phyloP scores from a whole-genome alignment of 2,329 filamentous ascomycete genomes.

The Ophiosphaerella korrae region DNA sequence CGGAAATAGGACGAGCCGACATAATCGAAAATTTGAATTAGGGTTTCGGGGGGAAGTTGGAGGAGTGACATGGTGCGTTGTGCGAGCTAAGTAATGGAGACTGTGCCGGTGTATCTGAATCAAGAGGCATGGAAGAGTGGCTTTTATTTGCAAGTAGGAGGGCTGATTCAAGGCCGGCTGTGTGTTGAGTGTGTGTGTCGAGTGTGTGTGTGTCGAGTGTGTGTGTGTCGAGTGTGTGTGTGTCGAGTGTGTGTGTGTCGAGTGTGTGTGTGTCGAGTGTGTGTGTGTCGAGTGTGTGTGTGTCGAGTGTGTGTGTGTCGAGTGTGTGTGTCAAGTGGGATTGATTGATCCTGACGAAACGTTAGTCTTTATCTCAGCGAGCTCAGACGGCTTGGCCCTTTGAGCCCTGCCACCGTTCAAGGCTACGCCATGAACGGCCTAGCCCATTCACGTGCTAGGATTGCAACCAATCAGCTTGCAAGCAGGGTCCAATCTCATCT shows the following conservation, averaged over 20 bases:
- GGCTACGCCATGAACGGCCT: background rate
- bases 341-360: background rate
- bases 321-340: background rate
- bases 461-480: no score
- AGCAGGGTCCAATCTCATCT: no score
- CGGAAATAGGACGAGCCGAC: conserved; percentile 27
- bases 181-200: background rate
- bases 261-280: background rate
- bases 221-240: background rate
- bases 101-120: conserved; percentile 7
- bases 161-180: background rate
- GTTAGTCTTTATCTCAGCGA: background rate
- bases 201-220: background rate
- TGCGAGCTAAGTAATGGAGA: conserved; percentile 16
- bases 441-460: no score
- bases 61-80: conserved; percentile 23
- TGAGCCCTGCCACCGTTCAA: background rate
- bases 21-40: conserved; percentile 23
- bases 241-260: background rate
- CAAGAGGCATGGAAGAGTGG: background rate
- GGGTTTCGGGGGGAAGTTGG: conserved; percentile 24
- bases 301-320: background rate
- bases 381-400: background rate
- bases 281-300: background rate
- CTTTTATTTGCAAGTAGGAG: conserved; percentile 1